Percentiles rank a stretch among this genome's conserved stretches.
Conservation (phyloP, 176 grass and related monocot species). For the Neostapfia colusana region DNA sequence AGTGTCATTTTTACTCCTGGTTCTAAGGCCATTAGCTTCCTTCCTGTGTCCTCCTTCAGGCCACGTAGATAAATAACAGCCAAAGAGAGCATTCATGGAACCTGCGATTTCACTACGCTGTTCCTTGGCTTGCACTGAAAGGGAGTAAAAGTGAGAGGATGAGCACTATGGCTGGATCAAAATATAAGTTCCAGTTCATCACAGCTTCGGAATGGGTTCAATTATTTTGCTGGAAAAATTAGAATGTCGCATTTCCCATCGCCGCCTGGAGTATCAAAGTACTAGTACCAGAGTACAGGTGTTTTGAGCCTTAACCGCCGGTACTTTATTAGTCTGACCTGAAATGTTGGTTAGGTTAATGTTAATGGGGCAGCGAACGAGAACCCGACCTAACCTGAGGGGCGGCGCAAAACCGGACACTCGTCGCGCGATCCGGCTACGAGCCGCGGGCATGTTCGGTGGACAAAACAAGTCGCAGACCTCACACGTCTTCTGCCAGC, state of each 20-base stretch:
- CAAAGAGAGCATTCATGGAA: constrained; percentile 1
- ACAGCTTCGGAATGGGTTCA: background rate
- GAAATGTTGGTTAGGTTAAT: background rate
- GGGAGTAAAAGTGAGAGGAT: constrained; percentile 25
- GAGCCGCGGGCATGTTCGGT: constrained; percentile 22
- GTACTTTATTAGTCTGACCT: background rate
- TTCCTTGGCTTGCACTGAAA: constrained; percentile 35
- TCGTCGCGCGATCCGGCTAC: background rate
- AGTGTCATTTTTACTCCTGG: constrained; percentile 11
- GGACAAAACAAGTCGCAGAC: background rate
- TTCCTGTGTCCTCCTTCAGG: background rate
- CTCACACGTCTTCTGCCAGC: constrained; percentile 16
- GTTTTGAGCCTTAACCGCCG: background rate
- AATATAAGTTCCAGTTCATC: background rate
- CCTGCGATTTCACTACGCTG: background rate
- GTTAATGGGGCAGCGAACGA: too few relatives aligned
- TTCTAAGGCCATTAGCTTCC: background rate
- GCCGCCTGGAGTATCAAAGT: background rate
- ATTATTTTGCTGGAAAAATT: too few relatives aligned
- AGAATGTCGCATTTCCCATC: background rate
- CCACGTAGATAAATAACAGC: background rate
- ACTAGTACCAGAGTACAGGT: background rate
- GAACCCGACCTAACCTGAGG: background rate
- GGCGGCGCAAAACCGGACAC: constrained; percentile 7
- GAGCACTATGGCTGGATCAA: background rate